These are phyloP conservation scores for Hyphodiscus hymeniophilus DNA, from an alignment of 495 filamentous ascomycete species.

Conservation along the genomic window DNA sequence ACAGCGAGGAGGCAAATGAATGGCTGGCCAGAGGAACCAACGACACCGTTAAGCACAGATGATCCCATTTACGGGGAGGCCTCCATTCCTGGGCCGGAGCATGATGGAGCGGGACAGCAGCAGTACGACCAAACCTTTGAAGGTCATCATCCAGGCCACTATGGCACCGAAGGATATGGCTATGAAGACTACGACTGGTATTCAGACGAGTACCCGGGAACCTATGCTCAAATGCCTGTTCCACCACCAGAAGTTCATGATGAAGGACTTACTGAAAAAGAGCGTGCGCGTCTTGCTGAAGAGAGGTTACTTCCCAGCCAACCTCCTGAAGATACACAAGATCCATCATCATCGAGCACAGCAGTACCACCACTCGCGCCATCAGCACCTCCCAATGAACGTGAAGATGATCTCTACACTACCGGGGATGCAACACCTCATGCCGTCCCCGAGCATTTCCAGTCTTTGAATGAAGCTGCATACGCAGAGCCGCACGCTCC, in stretches of 20 bases:
- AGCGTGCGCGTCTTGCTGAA: slow-evolving; percentile 58
- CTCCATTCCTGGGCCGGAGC: background rate
- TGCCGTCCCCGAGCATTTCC: slow-evolving; percentile 3
- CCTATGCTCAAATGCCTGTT: slow-evolving; percentile 21
- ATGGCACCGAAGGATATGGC: slow-evolving; percentile 30
- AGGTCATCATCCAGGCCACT: slow-evolving; percentile 26
- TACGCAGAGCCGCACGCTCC: background rate
- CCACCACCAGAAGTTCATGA: slow-evolving; percentile 49
- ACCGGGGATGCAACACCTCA: slow-evolving; percentile 20
- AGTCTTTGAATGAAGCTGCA: background rate
- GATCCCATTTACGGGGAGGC: slow-evolving; percentile 13
- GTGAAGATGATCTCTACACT: slow-evolving; percentile 27
- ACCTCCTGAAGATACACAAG: slow-evolving; percentile 40
- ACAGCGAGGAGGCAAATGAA: slow-evolving; percentile 1
- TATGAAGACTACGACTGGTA: slow-evolving; percentile 28
- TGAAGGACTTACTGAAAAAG: slow-evolving; percentile 57
- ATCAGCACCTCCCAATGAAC: slow-evolving; percentile 11
- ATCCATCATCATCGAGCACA: slow-evolving; percentile 33
- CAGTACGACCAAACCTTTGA: slow-evolving; percentile 17
- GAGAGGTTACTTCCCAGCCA: slow-evolving; percentile 62
- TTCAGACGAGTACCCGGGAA: slow-evolving; percentile 23
- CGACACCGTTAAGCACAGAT: background rate
- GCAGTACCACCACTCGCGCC: slow-evolving; percentile 2
- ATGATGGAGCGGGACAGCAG: slow-evolving; percentile 4
- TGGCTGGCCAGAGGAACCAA: slow-evolving; percentile 6